These are phyloP conservation scores for Entrophospora sp. DNA, from an alignment of 192 early-diverging fungal species.

Conservation along the genomic window DNA sequence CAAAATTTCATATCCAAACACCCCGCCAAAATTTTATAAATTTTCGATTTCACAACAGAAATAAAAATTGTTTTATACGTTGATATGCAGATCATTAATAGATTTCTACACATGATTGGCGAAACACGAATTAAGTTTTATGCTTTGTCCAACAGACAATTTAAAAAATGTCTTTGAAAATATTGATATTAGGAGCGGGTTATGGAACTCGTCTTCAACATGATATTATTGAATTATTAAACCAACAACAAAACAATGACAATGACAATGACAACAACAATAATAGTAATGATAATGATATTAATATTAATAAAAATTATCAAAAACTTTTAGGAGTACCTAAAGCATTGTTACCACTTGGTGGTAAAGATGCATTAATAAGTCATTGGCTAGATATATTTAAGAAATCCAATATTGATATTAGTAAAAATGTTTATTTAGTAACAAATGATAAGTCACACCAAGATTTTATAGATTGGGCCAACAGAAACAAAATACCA, in stretches of 20 bases:
- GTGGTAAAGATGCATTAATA: constrained; percentile 31
- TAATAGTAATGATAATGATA: no score
- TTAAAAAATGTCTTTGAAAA: constrained; percentile 17
- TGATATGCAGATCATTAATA: no score
- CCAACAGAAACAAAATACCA: constrained; percentile 25
- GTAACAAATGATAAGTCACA: constrained; percentile 42
- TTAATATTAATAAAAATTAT: no score
- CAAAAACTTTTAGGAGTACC: constrained; percentile 21
- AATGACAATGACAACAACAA: no score
- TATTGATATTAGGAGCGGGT: constrained; percentile 48
- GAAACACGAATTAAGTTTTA: no score
- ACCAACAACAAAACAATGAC: constrained; percentile 22
- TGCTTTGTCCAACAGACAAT: no score
- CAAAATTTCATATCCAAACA: no score
- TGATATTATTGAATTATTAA: constrained; percentile 32
- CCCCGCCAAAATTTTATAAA: no score
- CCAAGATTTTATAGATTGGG: constrained; percentile 37
- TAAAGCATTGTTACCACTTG: constrained; percentile 41
- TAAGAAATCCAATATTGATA: constrained; percentile 9
- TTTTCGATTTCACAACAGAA: no score
- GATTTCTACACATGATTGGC: no score
- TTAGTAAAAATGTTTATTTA: constrained; percentile 25
- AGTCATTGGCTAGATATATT: constrained; percentile 29
- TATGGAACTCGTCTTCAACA: constrained; percentile 51
- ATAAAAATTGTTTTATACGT: no score